A percentile compares a stretch with the other conserved stretches of the same genome.
phyloP scores from a whole-genome alignment of 768 basidiomycete species.

The Pisolithus marmoratus region DNA sequence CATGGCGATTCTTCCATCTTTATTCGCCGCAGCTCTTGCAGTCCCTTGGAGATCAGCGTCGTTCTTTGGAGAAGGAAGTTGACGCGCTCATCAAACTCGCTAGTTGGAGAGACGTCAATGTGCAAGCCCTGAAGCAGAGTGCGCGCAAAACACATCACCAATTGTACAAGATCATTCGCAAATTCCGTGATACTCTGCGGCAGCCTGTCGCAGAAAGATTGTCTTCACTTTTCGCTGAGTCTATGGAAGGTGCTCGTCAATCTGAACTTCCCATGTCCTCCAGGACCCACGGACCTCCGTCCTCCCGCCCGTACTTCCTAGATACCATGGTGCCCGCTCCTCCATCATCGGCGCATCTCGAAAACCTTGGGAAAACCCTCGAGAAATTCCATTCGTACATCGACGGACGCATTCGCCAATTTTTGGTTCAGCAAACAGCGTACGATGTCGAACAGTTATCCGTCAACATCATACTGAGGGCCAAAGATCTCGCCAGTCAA shows the following conservation, averaged over 20 bases:
- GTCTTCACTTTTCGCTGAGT: slow-evolving; percentile 29
- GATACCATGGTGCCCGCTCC: background rate
- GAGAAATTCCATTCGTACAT: slow-evolving; percentile 44
- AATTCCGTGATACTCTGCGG: slow-evolving; percentile 85
- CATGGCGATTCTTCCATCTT: slow-evolving; percentile 58
- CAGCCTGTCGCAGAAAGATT: slow-evolving; percentile 54
- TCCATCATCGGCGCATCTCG: slow-evolving; percentile 33
- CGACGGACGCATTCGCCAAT: slow-evolving; percentile 34
- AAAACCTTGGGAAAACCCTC: slow-evolving; percentile 46
- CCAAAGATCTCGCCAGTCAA: slow-evolving; percentile 49
- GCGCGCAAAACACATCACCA: slow-evolving; percentile 88
- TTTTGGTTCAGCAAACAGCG: slow-evolving; percentile 37
- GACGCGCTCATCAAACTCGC: slow-evolving; percentile 87
- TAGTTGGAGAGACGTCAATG: slow-evolving; percentile 97
- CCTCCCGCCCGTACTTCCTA: background rate
- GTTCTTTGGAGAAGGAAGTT: slow-evolving; percentile 70
- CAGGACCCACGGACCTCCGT: background rate
- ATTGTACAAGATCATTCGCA: slow-evolving; percentile 83
- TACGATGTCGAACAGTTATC: slow-evolving; percentile 50
- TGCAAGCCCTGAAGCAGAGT: slow-evolving; percentile 87
- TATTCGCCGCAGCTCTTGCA: slow-evolving; percentile 44
- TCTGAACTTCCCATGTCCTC: slow-evolving; percentile 9
- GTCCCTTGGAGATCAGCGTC: slow-evolving; percentile 52
- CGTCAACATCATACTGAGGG: slow-evolving; percentile 55
- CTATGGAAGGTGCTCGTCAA: slow-evolving; percentile 26